Evolutionary conservation across 345 rosid species (phyloP).

Genomic region (Rhodomyrtus tomentosa): DNA sequence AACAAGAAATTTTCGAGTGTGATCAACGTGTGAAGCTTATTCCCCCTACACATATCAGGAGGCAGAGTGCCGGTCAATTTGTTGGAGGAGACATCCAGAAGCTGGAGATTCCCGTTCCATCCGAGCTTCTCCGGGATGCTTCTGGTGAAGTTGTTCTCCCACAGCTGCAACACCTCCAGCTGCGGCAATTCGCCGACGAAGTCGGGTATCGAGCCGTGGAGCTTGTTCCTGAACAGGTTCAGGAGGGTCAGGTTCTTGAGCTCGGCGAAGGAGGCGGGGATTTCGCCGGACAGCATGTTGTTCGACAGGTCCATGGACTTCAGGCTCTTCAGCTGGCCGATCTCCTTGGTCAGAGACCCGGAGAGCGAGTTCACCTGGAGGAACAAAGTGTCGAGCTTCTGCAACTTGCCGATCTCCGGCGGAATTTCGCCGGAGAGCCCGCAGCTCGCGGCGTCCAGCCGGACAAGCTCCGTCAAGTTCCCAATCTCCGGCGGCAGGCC

Average conservation of each 20-base stretch:
- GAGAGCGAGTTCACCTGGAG: constrained; percentile 36
- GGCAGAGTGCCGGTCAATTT: constrained; percentile 36
- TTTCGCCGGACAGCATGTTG: constrained; percentile 31
- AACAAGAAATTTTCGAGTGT: constrained; percentile 32
- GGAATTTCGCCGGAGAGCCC: constrained; percentile 32
- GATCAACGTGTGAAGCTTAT: constrained; percentile 26
- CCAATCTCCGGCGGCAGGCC: constrained; percentile 39
- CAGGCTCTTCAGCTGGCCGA: constrained; percentile 27
- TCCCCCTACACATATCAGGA: constrained; percentile 26
- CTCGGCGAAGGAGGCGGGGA: constrained; percentile 21
- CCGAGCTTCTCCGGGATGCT: constrained; percentile 30
- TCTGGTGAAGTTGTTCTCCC: constrained; percentile 45
- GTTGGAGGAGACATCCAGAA: constrained; percentile 33
- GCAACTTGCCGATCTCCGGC: constrained; percentile 22
- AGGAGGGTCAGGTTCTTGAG: constrained; percentile 32
- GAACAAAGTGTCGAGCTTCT: constrained; percentile 41
- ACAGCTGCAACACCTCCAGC: constrained; percentile 35
- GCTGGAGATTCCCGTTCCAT: constrained; percentile 22
- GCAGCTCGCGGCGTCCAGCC: constrained; percentile 43
- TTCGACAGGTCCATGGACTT: constrained; percentile 40
- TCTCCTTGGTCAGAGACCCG: constrained; percentile 20
- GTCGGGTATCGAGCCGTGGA: constrained; percentile 32
- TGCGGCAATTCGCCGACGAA: constrained; percentile 27
- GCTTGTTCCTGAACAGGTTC: constrained; percentile 38
- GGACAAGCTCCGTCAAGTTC: constrained; percentile 24